These are phyloP conservation scores for Venturia asperata DNA, from an alignment of 2,329 filamentous ascomycete species.

Conservation along the genomic window DNA sequence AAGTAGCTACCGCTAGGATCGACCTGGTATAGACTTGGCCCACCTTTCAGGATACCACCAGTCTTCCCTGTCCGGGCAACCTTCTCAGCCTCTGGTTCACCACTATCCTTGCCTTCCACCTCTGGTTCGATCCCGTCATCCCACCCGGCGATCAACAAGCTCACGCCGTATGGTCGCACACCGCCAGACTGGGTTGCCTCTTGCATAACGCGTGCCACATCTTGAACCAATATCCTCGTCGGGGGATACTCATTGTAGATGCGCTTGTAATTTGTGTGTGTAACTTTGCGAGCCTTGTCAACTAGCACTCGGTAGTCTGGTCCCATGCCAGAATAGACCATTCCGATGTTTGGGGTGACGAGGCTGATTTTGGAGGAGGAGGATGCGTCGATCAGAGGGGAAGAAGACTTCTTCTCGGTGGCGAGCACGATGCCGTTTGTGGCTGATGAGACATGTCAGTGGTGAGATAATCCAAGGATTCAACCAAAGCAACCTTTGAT, in stretches of 20 bases:
- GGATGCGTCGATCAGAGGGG: slow-evolving; percentile 87
- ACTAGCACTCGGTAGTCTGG: slow-evolving; percentile 97
- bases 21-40: slow-evolving; percentile 96
- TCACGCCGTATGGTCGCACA: slow-evolving; percentile 94
- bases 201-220: slow-evolving; percentile 96
- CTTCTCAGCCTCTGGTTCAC: slow-evolving; percentile 53
- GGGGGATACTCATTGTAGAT: slow-evolving; percentile 99
- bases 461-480: slow-evolving; percentile 2
- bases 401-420: slow-evolving; percentile 99
- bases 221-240: slow-evolving; percentile 96
- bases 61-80: slow-evolving; percentile 76
- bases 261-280: slow-evolving; percentile 97
- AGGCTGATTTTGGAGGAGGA: slow-evolving; percentile 96
- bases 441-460: slow-evolving; percentile 46
- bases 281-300: slow-evolving; percentile 96
- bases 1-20: slow-evolving; percentile 99
- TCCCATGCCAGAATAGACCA: slow-evolving; percentile 99
- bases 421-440: slow-evolving; percentile 98
- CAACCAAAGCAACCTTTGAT: slow-evolving; percentile 69
- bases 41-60: slow-evolving; percentile 89
- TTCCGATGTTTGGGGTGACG: slow-evolving; percentile 98
- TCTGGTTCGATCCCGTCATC: slow-evolving; percentile 94
- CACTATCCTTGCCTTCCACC: slow-evolving; percentile 54
- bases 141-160: slow-evolving; percentile 92
- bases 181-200: slow-evolving; percentile 97